Evolutionary conservation across 257 asterid genomes (phyloP).

Genomic region (Gentiana dahurica): DNA sequence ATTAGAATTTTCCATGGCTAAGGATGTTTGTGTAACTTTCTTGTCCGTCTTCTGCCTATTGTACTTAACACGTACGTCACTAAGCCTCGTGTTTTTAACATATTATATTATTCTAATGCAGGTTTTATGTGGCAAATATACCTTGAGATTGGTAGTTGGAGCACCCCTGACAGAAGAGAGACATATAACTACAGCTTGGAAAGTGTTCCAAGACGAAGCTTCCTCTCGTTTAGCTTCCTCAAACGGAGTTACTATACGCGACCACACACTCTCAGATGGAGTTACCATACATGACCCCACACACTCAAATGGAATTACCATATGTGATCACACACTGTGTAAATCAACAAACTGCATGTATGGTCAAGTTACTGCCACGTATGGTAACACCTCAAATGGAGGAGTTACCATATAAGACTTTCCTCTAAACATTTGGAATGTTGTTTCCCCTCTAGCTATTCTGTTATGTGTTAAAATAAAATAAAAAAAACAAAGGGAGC

Average conservation of each 20-base stretch:
- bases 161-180: conserved; percentile 87
- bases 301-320: no score
- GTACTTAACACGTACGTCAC: no score
- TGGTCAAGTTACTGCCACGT: not conserved
- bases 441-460: not conserved
- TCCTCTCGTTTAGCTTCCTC: conserved; percentile 19
- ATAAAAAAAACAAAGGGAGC: not conserved
- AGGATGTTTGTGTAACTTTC: not conserved
- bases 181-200: conserved; percentile 23
- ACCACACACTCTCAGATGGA: no score
- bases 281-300: no score
- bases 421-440: not conserved
- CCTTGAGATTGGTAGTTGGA: conserved; percentile 63
- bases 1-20: not conserved
- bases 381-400: not conserved
- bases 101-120: conserved; percentile 8
- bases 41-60: no score
- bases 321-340: no score
- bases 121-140: conserved; percentile 54
- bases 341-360: no score
- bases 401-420: not conserved
- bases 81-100: not conserved
- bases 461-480: not conserved
- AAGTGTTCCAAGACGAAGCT: conserved; percentile 59
- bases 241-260: no score